Percentiles rank a stretch among this genome's conserved stretches.
Evolutionary conservation across 331 rosid genomes (phyloP).

Genomic region (Quercus tomentella): DNA sequence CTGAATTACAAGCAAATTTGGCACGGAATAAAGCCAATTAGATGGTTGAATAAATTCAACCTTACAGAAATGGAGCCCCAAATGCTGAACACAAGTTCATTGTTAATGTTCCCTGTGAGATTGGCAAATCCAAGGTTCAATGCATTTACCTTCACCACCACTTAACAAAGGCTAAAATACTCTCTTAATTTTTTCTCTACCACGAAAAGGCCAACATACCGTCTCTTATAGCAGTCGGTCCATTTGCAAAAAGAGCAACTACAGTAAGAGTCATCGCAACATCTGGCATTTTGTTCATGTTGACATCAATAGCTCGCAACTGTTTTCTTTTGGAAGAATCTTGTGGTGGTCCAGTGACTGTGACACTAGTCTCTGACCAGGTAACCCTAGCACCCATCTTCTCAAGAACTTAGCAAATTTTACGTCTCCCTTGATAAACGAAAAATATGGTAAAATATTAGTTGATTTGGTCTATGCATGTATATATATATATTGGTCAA

Average conservation of each 20-base stretch:
- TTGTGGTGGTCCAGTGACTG: constrained; percentile 69
- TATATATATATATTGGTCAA: no score
- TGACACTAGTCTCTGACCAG: constrained; percentile 92
- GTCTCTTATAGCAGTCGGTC: constrained; percentile 84
- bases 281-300: constrained; percentile 99
- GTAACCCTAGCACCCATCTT: constrained; percentile 94
- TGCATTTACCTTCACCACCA: not conserved
- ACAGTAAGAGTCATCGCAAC: constrained; percentile 99
- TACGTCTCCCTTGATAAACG: constrained; percentile 72
- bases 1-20: no score
- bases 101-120: not conserved
- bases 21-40: no score
- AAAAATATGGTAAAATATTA: not conserved
- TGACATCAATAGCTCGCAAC: constrained; percentile 75
- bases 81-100: not conserved
- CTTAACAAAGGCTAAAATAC: not conserved
- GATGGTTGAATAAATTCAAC: no score
- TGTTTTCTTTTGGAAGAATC: constrained; percentile 57
- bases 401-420: constrained; percentile 91
- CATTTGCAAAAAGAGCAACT: constrained; percentile 84
- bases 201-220: constrained; percentile 41
- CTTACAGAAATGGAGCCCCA: not conserved
- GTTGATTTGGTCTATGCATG: not conserved
- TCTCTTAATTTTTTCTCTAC: not conserved
- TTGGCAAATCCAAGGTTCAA: not conserved